Evolutionary conservation across 2,329 filamentous ascomycete species (phyloP), one percentile per base, ranked within the genome.

Genomic region (Scytalidium lignicola): DNA sequence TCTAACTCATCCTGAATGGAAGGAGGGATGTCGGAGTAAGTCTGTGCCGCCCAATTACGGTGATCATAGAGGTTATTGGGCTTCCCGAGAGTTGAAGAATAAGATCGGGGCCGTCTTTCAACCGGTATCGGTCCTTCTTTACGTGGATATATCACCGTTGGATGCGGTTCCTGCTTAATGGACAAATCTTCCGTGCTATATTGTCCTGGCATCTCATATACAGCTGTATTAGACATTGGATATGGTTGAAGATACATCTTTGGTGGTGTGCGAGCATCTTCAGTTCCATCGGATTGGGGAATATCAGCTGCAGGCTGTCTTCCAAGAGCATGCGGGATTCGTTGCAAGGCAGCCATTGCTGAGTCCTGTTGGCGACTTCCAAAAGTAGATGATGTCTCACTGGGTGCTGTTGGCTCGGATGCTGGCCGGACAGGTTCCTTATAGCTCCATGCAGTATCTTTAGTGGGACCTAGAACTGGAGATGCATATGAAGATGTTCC

Each of bases 401-500:
- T 57, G n/a, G 48, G n/a, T 40, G 12, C 29, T 45, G 48, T 45
- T 15, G 46, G 47, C n/a, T 54, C 52, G 2, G 40, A 50, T 2
- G 10, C n/a, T 45, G 49, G 44, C 3, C 45, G 46, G n/a, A 46
- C 21, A 7, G 47, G 29, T 1, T 57, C 48, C 18, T 32, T 50
- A 26, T 54, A 50, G 12, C 55, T 50, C 13, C 47, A 20, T 28
- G 54, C 43, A 3, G 49, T 55, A 46, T 62, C 56, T 40, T 21
- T 57, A 9, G 60, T 57, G 8, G 55, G 40, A 0, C 52, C 48
- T 10, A 55, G 26, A 15, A 62, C 60, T 20, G 62, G 60, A 39
- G 57, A 50, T 23, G 62, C 62, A 52, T 65, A 64, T 8, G 60
- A 57, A 61, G 72, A 18, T 61, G 64, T 44, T 41, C 51, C 41